phyloP scores from a whole-genome alignment of 2,329 filamentous ascomycete species.

The Rhynchosporium agropyri region DNA sequence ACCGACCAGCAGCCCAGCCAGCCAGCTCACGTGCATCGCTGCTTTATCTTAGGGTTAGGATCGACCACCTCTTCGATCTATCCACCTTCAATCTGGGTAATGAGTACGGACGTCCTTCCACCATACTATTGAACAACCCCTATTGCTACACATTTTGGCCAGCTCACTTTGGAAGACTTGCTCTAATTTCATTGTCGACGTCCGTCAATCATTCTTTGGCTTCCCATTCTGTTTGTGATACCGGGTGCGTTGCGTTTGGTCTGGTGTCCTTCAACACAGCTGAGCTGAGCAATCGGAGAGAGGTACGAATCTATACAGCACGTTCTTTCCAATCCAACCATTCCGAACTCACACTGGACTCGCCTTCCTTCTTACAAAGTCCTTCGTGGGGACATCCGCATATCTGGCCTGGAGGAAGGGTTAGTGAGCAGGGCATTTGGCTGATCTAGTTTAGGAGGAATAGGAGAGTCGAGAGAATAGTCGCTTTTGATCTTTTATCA shows the following conservation, averaged over 20 bases:
- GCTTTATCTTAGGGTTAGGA: neutral
- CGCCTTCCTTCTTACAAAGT: neutral
- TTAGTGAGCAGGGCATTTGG: slow-evolving; percentile 22
- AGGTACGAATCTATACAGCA: slow-evolving; percentile 29
- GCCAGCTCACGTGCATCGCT: neutral
- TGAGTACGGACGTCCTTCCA: slow-evolving; percentile 12
- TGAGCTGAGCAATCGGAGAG: slow-evolving; percentile 30
- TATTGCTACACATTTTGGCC: slow-evolving; percentile 27
- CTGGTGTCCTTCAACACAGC: slow-evolving; percentile 19
- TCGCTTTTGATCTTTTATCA: slow-evolving; percentile 20
- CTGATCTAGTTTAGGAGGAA: slow-evolving; percentile 33
- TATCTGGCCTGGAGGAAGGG: slow-evolving; percentile 11
- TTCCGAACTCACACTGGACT: neutral
- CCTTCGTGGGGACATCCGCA: neutral
- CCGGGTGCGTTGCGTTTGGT: slow-evolving; percentile 6
- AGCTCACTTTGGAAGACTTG: slow-evolving; percentile 20
- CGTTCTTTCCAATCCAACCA: slow-evolving; percentile 18
- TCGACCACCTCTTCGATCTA: slow-evolving; percentile 4
- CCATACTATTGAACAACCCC: slow-evolving; percentile 15
- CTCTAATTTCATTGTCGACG: slow-evolving; percentile 24
- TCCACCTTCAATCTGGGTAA: slow-evolving; percentile 11
- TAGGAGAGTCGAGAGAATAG: slow-evolving; percentile 32
- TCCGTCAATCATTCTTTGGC: slow-evolving; percentile 17
- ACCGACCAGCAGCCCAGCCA: neutral
- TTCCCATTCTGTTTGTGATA: slow-evolving; percentile 11